Base-by-base conservation (phyloP, 345 rosid species). In the Hypericum androsaemum region DNA sequence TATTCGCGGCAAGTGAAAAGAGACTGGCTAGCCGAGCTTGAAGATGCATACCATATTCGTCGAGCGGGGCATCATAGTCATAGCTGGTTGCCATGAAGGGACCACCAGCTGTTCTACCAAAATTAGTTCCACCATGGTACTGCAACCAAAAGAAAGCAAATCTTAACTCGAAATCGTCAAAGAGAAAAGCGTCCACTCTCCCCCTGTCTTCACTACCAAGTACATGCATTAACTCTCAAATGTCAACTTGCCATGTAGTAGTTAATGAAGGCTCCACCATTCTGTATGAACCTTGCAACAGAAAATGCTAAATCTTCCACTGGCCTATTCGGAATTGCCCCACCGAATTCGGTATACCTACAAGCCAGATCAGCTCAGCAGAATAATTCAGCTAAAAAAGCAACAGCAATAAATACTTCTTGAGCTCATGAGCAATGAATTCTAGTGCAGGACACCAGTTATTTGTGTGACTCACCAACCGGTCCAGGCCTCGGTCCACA, bases 71-170 rank as follows among this genome's bases (percentile, higher is more conserved):
- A 61, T 80, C 69, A 49, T 80, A 80, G 37, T 77, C 89, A 59
- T 77, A 79, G 16, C 82, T 52, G 8, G 94, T 79, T 0, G 80
- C 76, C n/a, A 79, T 71, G 50, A 77, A 79, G 54, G 84, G 88
- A 52, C 86, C 94, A 10, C 88, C 88, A 0, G 85, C 65, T 7
- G 70, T 72, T 57, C 79, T 74, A 35, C 80, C 84, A 56, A 79
- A 81, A 47, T 81, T 81, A 8, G 80, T 84, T 7, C 94, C 94
- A 16, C 94, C 94, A 16, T 79, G 86, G 14, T 79, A 84, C 86
- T 84, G 52, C 53, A 63, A 35, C 42, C 44, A 8, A 46, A 53
- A 42, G 5, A 12, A 28, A 51, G 7, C 17, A 6, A 57, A 0
- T 22, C 43, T 51, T 6, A 6, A 2, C 0, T 5, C 7, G 0